phyloP scores from a whole-genome alignment of 805 yeast genomes.

The Lachancea nothofagi region DNA sequence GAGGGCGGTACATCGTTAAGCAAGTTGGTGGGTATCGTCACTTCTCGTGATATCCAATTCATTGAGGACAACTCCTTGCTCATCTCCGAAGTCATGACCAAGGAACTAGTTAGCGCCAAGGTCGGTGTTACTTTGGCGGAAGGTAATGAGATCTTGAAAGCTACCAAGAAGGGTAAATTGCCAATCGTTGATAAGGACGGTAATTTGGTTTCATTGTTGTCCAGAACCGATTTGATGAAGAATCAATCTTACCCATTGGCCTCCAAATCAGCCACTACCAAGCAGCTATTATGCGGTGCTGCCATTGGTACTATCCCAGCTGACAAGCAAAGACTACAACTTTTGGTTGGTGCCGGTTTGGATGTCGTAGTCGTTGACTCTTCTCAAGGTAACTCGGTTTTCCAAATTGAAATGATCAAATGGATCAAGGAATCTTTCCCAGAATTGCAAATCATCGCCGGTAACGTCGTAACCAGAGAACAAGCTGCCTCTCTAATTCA shows the following conservation, averaged over 20 bases:
- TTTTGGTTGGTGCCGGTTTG: slow-evolving; percentile 91
- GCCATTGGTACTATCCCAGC: slow-evolving; percentile 92
- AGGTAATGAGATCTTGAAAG: slow-evolving; percentile 87
- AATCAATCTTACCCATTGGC: slow-evolving; percentile 91
- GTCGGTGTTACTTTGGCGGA: slow-evolving; percentile 75
- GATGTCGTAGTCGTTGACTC: slow-evolving; percentile 96
- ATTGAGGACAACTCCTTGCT: slow-evolving; percentile 61
- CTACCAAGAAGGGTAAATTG: slow-evolving; percentile 94
- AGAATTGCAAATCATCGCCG: slow-evolving; percentile 84
- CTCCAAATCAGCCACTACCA: slow-evolving; percentile 85
- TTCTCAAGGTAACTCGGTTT: slow-evolving; percentile 94
- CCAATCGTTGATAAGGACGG: slow-evolving; percentile 81
- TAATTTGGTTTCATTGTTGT: slow-evolving; percentile 77
- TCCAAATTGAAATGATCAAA: slow-evolving; percentile 89
- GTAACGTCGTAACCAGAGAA: slow-evolving; percentile 98
- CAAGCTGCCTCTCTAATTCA: slow-evolving; percentile 93
- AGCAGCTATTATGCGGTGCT: slow-evolving; percentile 97
- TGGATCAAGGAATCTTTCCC: slow-evolving; percentile 82
- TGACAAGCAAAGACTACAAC: slow-evolving; percentile 76
- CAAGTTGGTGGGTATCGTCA: slow-evolving; percentile 88
- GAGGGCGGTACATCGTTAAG: slow-evolving; percentile 84
- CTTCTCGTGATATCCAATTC: slow-evolving; percentile 96
- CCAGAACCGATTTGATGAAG: slow-evolving; percentile 96
- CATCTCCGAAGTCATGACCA: slow-evolving; percentile 84
- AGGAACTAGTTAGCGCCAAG: slow-evolving; percentile 75